Percentiles rank a stretch among this genome's conserved stretches.
phyloP scores from a whole-genome alignment of 1,284 basidiomycete genomes.

The Ustilago xerochloae region DNA sequence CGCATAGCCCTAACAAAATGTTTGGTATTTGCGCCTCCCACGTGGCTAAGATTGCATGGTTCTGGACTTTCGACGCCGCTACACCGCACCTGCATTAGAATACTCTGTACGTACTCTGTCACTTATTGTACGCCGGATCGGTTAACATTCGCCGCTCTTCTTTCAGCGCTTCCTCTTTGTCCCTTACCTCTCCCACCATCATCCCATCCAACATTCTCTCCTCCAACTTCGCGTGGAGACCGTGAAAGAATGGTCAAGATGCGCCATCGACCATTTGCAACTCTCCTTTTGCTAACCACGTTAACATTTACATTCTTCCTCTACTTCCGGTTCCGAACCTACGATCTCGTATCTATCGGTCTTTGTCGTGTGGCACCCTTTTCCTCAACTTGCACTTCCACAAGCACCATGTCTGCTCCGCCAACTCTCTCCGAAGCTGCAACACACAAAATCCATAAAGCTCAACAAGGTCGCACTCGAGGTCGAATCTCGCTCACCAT shows the following conservation, averaged over 20 bases:
- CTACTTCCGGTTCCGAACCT: constrained; percentile 28
- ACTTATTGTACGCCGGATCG: too few species aligned
- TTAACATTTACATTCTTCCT: constrained; percentile 17
- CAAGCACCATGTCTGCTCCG: constrained; percentile 1
- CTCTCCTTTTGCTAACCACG: constrained; percentile 10
- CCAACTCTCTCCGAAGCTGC: background rate
- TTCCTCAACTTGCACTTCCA: constrained; percentile 12
- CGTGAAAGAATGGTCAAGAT: background rate
- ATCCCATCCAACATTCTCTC: background rate
- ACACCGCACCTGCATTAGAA: too few species aligned
- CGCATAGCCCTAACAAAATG: background rate
- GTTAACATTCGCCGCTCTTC: background rate
- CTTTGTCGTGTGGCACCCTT: constrained; percentile 19
- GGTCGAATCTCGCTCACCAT: constrained; percentile 27
- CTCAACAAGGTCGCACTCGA: background rate
- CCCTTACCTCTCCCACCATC: background rate
- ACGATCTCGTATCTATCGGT: constrained; percentile 38
- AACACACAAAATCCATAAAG: constrained; percentile 6
- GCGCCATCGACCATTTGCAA: constrained; percentile 17
- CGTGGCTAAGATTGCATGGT: too few species aligned
- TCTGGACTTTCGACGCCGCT: too few species aligned
- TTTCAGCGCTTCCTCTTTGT: background rate
- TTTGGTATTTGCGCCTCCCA: background rate
- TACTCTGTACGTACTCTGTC: too few species aligned
- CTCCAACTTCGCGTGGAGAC: background rate